Evolutionary conservation across 106 monocot genomes (phyloP).

Genomic region (Triglochin maritima): DNA sequence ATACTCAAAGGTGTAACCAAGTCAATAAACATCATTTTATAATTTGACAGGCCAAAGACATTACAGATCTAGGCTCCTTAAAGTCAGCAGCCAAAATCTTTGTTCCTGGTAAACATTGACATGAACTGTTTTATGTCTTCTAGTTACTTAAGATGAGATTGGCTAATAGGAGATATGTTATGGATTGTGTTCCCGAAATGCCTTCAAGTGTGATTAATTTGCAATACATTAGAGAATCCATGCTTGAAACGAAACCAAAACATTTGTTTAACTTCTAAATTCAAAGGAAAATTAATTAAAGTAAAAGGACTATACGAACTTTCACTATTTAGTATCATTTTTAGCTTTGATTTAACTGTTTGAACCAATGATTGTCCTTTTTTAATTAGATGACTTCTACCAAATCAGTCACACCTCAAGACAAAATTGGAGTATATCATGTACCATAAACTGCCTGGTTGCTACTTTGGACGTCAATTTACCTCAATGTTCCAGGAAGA

Average conservation of each 20-base stretch:
- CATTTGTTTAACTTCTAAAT: not conserved
- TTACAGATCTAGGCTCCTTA: conserved; percentile 80
- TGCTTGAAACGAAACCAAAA: too few relatives aligned
- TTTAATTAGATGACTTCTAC: too few relatives aligned
- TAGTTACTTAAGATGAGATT: not conserved
- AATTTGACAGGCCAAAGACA: conserved; percentile 62
- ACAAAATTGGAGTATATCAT: too few relatives aligned
- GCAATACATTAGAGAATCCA: not conserved
- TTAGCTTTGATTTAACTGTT: too few relatives aligned
- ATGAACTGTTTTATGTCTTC: not conserved
- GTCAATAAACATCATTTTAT: not conserved
- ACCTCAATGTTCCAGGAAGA: too few relatives aligned
- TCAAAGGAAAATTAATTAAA: too few relatives aligned
- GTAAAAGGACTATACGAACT: too few relatives aligned
- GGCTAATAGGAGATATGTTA: not conserved
- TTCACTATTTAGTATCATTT: too few relatives aligned
- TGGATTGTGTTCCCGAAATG: not conserved
- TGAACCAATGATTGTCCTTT: too few relatives aligned
- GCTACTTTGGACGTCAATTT: too few relatives aligned
- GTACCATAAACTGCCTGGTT: too few relatives aligned
- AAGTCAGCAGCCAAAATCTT: conserved; percentile 81
- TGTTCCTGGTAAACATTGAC: conserved; percentile 59
- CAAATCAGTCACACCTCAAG: too few relatives aligned
- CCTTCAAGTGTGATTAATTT: not conserved
- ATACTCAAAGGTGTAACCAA: not conserved